Base-by-base conservation (phyloP, 2,329 filamentous ascomycete species). In the Plectosphaerella plurivora region DNA sequence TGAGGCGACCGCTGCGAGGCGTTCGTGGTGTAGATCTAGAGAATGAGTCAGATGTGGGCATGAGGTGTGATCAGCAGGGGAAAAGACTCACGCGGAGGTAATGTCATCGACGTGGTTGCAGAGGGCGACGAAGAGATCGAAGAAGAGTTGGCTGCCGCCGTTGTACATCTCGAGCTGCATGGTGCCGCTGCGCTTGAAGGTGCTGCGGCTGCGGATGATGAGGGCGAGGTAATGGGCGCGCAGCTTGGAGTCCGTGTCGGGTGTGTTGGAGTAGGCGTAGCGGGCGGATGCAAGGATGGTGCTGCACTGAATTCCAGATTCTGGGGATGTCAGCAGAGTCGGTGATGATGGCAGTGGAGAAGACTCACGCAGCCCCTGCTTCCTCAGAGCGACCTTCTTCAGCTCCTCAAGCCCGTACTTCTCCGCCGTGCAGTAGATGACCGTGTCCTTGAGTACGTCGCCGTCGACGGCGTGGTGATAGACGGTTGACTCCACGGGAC, bases 151-250 rank as follows among this genome's bases (percentile, higher is more conserved):
- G 1, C 77, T 88, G 51, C 90, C 90, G 25, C 92, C 92, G 56
- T 84, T 83, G 68, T 88, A 88, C 91, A 97, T 96, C 74, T 96
- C 91, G 60, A 89, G 83, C 72, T 96, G 92, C 91, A 96, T 96
- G 4, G 91, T 96, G 51, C 91, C 91, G 70, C 91, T 96, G 51
- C 90, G 81, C 78, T 96, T 96, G 73, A 97, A 96, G 2, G 90
- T 96, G 65, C 83, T 82, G 59, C 92, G 83, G 61, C 87, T 90
- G 59, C 91, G 86, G 66, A 96, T 95, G 71, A 96, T 96, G 65
- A 96, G 83, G 16, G 92, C 91, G 37, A 96, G 84, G 62, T 96
- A 97, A 70, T 96, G 91, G 22, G 91, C 91, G 54, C 92, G 82
- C 51, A 96, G 79, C 70, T 92, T 92, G n/a, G 89, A 93, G 74